A percentile compares a stretch with the other conserved stretches of the same genome.
Conservation (phyloP, 78 protist genomes). For the Mastigamoeba balamuthi region DNA sequence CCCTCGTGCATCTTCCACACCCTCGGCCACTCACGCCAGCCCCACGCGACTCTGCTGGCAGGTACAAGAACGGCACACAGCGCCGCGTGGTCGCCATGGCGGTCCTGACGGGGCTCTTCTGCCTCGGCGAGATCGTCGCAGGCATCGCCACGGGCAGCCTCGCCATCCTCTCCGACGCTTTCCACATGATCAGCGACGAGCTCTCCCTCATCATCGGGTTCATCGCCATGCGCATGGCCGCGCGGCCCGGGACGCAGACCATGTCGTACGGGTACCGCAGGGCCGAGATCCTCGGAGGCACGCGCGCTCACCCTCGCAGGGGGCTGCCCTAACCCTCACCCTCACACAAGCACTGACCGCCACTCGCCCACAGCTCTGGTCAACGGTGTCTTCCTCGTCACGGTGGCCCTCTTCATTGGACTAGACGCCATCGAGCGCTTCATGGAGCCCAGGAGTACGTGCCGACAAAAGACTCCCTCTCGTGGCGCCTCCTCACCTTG, state of each 20-base stretch:
- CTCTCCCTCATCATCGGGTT: conserved; percentile 32
- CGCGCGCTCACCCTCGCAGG: neutral
- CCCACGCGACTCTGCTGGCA: no score
- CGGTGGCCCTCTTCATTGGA: conserved; percentile 18
- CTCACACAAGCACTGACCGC: no score
- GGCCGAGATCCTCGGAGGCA: conserved; percentile 54
- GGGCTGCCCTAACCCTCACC: neutral
- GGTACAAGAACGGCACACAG: neutral
- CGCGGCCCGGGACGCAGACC: neutral
- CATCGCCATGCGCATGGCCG: neutral
- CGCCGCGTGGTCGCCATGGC: neutral
- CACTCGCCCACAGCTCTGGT: neutral
- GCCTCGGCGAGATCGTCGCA: conserved; percentile 25
- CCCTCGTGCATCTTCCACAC: no score
- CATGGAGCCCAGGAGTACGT: neutral
- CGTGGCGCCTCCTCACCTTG: no score
- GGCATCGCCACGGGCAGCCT: conserved; percentile 6
- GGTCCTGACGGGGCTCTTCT: conserved; percentile 10
- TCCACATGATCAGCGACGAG: conserved; percentile 53
- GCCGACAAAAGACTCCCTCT: no score
- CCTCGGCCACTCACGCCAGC: no score
- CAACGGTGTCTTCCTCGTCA: conserved; percentile 37
- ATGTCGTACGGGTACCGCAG: conserved; percentile 36
- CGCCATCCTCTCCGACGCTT: conserved; percentile 38
- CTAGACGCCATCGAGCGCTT: conserved; percentile 28